A percentile compares a stretch with the other conserved stretches of the same genome.
Conservation (phyloP, 441 rosid genomes). For the Gossypium trilobum region DNA sequence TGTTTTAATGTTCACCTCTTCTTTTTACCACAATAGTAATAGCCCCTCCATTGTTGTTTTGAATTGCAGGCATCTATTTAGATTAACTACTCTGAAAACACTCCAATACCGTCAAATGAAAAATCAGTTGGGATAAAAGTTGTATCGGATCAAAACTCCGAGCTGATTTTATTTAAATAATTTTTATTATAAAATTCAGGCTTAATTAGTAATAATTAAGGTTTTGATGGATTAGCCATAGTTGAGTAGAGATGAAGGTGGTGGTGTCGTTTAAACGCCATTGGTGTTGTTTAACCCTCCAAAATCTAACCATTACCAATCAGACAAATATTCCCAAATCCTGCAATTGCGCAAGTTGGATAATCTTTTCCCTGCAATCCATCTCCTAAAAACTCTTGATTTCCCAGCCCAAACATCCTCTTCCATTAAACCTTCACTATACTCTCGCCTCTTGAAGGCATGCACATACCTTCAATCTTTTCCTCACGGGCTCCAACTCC, state of each 20-base stretch:
- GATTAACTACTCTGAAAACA: too few species aligned
- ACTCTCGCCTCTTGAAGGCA: conserved; percentile 61
- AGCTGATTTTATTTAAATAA: too few species aligned
- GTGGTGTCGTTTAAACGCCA: neutral
- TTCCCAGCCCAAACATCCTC: conserved; percentile 12
- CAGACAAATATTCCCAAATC: conserved; percentile 29
- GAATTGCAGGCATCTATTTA: too few species aligned
- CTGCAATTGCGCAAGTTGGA: conserved; percentile 40
- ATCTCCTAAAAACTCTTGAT: conserved; percentile 40
- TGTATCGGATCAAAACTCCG: too few species aligned
- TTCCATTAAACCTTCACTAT: conserved; percentile 40
- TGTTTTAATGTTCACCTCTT: neutral
- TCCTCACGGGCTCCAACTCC: conserved; percentile 56
- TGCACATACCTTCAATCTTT: conserved; percentile 45
- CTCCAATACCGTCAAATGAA: too few species aligned
- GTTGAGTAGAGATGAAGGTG: too few species aligned
- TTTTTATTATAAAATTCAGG: too few species aligned
- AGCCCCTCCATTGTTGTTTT: neutral
- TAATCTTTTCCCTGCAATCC: conserved; percentile 36
- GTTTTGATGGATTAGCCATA: too few species aligned
- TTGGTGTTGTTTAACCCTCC: conserved; percentile 4
- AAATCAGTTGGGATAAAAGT: too few species aligned
- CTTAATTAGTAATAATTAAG: too few species aligned
- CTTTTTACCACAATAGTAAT: neutral
- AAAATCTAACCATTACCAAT: conserved; percentile 5